Percentiles rank a stretch among this genome's conserved stretches.
These are phyloP conservation scores for Metschnikowia borealis DNA, from an alignment of 805 yeast species.

Conservation along the genomic window DNA sequence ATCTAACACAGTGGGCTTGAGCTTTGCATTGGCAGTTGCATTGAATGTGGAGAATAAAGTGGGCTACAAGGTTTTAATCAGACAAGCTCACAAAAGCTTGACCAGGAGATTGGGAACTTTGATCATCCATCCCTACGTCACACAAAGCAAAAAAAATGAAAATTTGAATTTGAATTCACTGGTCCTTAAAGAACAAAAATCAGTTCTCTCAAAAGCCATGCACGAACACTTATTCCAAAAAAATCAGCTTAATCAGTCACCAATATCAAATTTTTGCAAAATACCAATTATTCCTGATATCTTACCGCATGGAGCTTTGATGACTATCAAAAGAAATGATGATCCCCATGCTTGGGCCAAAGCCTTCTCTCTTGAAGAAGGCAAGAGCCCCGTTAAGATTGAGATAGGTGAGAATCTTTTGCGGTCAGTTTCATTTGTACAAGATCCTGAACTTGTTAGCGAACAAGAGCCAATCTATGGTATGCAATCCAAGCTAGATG, in stretches of 20 bases:
- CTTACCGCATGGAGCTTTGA: constrained; percentile 57
- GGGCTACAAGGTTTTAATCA: constrained; percentile 54
- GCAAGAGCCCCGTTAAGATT: constrained; percentile 31
- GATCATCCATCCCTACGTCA: constrained; percentile 52
- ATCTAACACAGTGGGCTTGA: constrained; percentile 45
- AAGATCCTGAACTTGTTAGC: constrained; percentile 11
- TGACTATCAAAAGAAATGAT: constrained; percentile 47
- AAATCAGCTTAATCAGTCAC: constrained; percentile 22
- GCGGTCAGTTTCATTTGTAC: constrained; percentile 40
- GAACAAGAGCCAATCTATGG: constrained; percentile 47
- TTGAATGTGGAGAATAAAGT: constrained; percentile 46
- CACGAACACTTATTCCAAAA: constrained; percentile 18
- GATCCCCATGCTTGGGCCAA: constrained; percentile 43
- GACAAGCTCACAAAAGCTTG: constrained; percentile 38
- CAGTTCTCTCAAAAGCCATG: constrained; percentile 19
- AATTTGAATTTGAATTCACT: constrained; percentile 26
- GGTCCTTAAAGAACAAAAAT: constrained; percentile 26
- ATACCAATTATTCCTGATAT: constrained; percentile 46
- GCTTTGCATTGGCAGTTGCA: constrained; percentile 51
- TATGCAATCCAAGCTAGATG: constrained; percentile 42
- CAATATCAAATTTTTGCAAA: constrained; percentile 49
- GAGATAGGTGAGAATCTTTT: constrained; percentile 51
- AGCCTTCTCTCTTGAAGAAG: constrained; percentile 25
- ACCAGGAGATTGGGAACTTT: constrained; percentile 37
- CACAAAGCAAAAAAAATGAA: constrained; percentile 34